phyloP scores from a whole-genome alignment of 108 stramenopile genomes.

The Cyclotella cryptica region DNA sequence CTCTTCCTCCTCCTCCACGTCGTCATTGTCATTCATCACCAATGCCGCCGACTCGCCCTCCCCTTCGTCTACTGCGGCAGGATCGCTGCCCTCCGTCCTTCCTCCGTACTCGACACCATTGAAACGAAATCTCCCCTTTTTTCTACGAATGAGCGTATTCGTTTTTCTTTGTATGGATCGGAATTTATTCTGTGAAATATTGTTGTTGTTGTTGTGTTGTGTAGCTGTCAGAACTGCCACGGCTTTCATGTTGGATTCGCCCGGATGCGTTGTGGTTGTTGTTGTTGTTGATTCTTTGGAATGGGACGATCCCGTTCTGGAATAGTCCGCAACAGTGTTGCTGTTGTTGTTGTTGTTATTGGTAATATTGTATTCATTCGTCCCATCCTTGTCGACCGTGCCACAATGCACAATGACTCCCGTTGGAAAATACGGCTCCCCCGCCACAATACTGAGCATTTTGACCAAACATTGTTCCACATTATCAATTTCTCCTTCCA shows the following conservation, averaged over 20 bases:
- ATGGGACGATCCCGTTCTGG: too few species aligned
- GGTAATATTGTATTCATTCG: too few species aligned
- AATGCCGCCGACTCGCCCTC: background rate
- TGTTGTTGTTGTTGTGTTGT: background rate
- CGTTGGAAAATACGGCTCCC: conserved; percentile 29
- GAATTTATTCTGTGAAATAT: background rate
- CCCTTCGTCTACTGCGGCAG: background rate
- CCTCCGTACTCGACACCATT: background rate
- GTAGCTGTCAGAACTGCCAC: background rate
- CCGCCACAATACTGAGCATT: conserved; percentile 43
- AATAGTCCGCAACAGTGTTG: too few species aligned
- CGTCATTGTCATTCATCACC: too few species aligned
- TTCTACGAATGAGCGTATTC: background rate
- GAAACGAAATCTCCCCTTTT: background rate
- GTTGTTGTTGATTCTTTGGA: background rate
- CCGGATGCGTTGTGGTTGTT: background rate
- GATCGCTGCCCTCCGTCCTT: background rate
- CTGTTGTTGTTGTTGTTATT: too few species aligned
- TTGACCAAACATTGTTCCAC: conserved; percentile 45
- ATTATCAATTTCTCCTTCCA: conserved; percentile 50
- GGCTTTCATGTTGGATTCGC: background rate
- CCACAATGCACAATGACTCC: conserved; percentile 28
- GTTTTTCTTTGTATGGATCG: conserved; percentile 5
- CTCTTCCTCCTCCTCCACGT: too few species aligned
- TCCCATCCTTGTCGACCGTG: background rate